A percentile compares a stretch with the other conserved stretches of the same genome.
These are phyloP conservation scores for Panaeolus cyanescens DNA, from an alignment of 768 basidiomycete genomes.

Conservation along the genomic window DNA sequence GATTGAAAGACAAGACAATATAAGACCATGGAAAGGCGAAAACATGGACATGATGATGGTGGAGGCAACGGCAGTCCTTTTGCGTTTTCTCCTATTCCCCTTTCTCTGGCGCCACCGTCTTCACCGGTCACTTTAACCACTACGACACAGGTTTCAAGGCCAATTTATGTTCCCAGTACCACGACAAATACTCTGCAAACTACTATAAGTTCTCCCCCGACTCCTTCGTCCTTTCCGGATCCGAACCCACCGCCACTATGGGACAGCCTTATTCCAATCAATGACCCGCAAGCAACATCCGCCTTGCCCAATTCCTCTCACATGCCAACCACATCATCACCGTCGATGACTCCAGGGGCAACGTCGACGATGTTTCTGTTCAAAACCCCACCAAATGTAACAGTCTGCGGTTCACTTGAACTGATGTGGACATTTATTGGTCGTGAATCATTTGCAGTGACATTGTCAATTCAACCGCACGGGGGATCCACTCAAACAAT, in stretches of 20 bases:
- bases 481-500: background rate
- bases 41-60: background rate
- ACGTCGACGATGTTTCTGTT: constrained; percentile 21
- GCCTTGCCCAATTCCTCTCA: background rate
- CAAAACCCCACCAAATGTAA: constrained; percentile 23
- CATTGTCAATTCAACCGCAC: constrained; percentile 14
- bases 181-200: background rate
- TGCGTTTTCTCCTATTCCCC: background rate
- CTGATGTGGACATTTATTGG: constrained; percentile 26
- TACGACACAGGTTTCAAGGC: background rate
- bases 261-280: too few relatives aligned
- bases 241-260: too few relatives aligned
- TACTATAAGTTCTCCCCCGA: background rate
- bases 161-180: too few relatives aligned
- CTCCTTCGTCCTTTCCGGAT: too few relatives aligned
- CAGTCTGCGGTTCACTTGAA: constrained; percentile 25
- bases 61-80: background rate
- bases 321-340: background rate
- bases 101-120: too few relatives aligned
- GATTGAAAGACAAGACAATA: too few relatives aligned
- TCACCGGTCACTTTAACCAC: background rate
- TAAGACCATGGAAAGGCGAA: background rate
- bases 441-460: constrained; percentile 15
- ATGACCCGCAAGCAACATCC: background rate
- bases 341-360: constrained; percentile 6